Conservation (phyloP, 148 eudicot genomes). For the Fagopyrum tataricum region DNA sequence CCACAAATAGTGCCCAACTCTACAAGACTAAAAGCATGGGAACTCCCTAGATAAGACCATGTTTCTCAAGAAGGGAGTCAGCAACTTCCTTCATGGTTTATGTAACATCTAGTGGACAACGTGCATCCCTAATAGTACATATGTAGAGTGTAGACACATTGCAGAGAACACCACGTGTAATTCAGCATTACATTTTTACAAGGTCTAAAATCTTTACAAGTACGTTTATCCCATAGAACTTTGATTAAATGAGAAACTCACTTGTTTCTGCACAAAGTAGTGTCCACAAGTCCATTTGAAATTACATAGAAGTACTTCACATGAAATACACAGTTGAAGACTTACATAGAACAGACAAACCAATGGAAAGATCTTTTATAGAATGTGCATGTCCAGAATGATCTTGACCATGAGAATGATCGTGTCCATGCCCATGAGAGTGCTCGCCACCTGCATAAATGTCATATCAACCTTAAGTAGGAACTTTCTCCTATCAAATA, state of each 20-base stretch:
- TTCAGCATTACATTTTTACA: not conserved
- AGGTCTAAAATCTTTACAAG: not conserved
- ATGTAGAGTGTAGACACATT: not conserved
- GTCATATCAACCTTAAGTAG: not conserved
- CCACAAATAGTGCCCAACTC: not conserved
- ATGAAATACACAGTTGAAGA: not conserved
- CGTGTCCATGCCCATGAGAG: conserved; percentile 56
- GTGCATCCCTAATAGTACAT: not conserved
- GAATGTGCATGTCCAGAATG: conserved; percentile 55
- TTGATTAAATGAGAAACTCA: not conserved
- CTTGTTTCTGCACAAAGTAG: not conserved
- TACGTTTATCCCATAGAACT: not conserved
- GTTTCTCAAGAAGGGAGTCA: not conserved
- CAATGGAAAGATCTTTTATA: conserved; percentile 80
- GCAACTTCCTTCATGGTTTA: not conserved
- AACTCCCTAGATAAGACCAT: not conserved
- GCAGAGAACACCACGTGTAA: not conserved
- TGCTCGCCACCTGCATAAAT: conserved; percentile 69
- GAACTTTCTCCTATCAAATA: not conserved
- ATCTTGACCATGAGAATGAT: conserved; percentile 34
- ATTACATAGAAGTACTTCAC: not conserved
- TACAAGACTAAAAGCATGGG: not conserved
- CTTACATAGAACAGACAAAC: conserved; percentile 77
- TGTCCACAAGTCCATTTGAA: not conserved
- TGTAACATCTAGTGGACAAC: not conserved